phyloP scores from a whole-genome alignment of 2,329 filamentous ascomycete genomes.

The Rutstroemia sp. region DNA sequence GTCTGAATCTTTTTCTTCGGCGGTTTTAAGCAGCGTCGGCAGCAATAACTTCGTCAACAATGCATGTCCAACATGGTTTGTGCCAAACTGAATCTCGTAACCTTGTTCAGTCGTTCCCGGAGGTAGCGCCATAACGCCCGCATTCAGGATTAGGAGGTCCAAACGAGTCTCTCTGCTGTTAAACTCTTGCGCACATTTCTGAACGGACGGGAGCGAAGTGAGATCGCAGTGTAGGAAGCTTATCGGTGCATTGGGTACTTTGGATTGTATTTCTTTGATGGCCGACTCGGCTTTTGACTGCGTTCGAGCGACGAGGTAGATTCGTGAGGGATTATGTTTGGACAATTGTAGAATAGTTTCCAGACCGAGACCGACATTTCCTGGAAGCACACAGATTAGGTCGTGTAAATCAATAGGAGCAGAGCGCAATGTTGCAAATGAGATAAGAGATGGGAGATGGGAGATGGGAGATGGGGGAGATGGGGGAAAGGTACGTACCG shows the following conservation, averaged over 20 bases:
- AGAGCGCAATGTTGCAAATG: neutral
- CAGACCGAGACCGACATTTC: conserved; percentile 38
- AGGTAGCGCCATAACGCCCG: conserved; percentile 36
- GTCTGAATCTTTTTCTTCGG: conserved; percentile 12
- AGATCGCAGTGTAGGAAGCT: conserved; percentile 32
- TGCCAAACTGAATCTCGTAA: conserved; percentile 42
- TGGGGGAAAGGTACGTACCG: conserved; percentile 1
- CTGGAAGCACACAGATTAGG: conserved; percentile 5
- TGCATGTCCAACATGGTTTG: conserved; percentile 42
- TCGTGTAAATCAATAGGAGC: neutral
- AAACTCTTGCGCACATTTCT: conserved; percentile 34
- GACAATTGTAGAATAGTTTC: conserved; percentile 34
- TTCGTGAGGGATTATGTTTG: conserved; percentile 33
- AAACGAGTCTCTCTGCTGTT: conserved; percentile 30
- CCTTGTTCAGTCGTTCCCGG: conserved; percentile 35
- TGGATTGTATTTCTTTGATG: conserved; percentile 31
- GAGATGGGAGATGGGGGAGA: neutral
- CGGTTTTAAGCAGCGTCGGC: conserved; percentile 27
- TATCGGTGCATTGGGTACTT: conserved; percentile 13
- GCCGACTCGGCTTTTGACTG: conserved; percentile 31
- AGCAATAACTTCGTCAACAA: conserved; percentile 34
- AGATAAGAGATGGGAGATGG: neutral
- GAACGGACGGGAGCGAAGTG: conserved; percentile 37
- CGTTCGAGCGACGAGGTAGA: conserved; percentile 33
- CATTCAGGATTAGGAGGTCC: conserved; percentile 40